Base-by-base conservation (phyloP, 495 filamentous ascomycete species). In the Penicillium paxilli region DNA sequence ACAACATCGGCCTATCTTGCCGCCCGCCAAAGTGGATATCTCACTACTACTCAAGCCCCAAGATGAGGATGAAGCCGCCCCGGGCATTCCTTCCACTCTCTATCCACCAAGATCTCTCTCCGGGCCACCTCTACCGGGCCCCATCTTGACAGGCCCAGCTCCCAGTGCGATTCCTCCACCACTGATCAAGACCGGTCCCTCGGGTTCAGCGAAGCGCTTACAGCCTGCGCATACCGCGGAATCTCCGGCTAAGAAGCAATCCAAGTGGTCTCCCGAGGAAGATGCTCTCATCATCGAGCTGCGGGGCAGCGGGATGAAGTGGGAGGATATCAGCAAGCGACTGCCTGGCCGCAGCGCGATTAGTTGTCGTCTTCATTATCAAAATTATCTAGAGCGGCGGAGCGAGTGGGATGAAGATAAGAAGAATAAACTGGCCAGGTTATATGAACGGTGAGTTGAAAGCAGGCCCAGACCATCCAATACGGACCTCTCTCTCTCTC, bases 351-450 rank as follows among this genome's bases (percentile, higher is more conserved):
- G 94, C 54, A 96, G 90, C 71, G 85, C 90, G 37, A 96, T 96
- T 60, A 92, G 89, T 52, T 98, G 94, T 70, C 85, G 94, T 20
- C 79, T 98, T 38, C 92, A 96, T 59, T 98, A 96, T 71, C 94
- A 98, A 58, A 98, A 98, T 65, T 98, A 98, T 67, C 79, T 97
- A 45, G 95, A 98, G 69, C 81, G 90, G 62, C 74, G 90, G 51
- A 86, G 86, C 56, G 89, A 95, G 60, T 98, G 94, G 94, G 90
- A 96, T 63, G 94, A 98, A 60, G 94, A 97, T 70, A 88, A 89
- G 71, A 97, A 97, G 76, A 94, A 97, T 74, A 96, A 92, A 72
- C 81, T 98, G 16, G 93, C 94, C 28, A 83, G 91, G 55, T 77
- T 98, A 44, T 98, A 98, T 70, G 92, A 96, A 69, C 89, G 95